Base-by-base conservation (phyloP, 768 basidiomycete species). In the Lyophyllum shimeji region DNA sequence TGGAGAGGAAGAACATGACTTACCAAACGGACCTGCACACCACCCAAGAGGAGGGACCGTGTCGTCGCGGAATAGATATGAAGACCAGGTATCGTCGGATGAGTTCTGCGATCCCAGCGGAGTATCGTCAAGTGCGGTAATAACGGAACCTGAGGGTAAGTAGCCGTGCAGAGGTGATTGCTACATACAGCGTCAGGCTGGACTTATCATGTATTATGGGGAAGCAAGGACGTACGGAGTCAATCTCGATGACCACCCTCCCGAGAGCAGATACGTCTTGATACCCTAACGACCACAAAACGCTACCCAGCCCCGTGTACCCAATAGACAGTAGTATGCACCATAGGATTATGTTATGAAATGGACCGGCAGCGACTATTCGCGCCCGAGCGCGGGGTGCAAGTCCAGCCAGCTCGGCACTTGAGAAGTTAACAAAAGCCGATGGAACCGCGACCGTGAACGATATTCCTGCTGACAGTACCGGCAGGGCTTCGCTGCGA, bases 321-420 rank as follows among this genome's bases (percentile, higher is more conserved):
- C 75, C 65, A 13, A 75, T 50, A 6, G 70, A 59, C 2, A 74
- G 57, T 17, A 89, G 70, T 7, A 83, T 25, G 46, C 77, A 65
- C 74, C 80, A 87, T 37, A 86, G 74, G 4, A 85, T 55, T 11
- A 92, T 65, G 64, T 94, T 95, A 69, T 94, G 89, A 60, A 85
- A 89, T 17, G 90, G 84, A 2, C 93, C 93, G 1, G 88, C 84
- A 7, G 88, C 77, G 29, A 85, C 76, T 46, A 95, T 75, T 15
- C 87, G 81, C n/a, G 85, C 68, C 20, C 81, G 81, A 4, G 78
- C 74, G 24, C 62, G 74, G 39, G 68, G 73, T 29, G 61, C 64
- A 33, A 81, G 69, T n/a, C 56, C 71, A 8, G 76, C 75, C 43
- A 80, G 63, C 42, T 68, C 68, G 7, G 72, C 60, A 24, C 63